Evolutionary conservation across 2,329 filamentous ascomycete species (phyloP), one percentile per base, ranked within the genome.

Genomic region (Colletotrichum sp.): DNA sequence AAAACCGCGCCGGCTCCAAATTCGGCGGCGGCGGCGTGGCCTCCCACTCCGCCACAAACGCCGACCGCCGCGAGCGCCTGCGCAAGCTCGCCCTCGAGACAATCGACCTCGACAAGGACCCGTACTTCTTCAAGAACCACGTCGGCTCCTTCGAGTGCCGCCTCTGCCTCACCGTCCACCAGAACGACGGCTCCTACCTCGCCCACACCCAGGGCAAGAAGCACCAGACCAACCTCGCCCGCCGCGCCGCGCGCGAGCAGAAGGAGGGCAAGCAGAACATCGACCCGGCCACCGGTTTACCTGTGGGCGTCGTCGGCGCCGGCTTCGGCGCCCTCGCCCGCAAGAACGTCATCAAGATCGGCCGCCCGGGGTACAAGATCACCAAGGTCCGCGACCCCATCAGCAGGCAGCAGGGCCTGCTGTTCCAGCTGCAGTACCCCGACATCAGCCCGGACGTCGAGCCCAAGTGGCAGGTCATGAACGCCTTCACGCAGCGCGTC

Each of bases 41-140:
- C 85, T 98, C 96, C 8, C 93, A 95, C 83, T 96, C 94, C 81
- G 95, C 96, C 75, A 98, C 96, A 78, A 99, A 99, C 86, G 96
- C 97, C 79, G 97, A 99, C 91, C 95, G 97, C 76, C 95, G 97
- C 84, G 97, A 99, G 86, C 96, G 97, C 78, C 94, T 99, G 52
- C 96, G 96, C 85, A 98, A 98, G 89, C 96, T 99, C 83, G 97
- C 97, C 75, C 95, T 99, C 83, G 97, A 99, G 88, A 98, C 96
- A 72, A 99, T 99, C 90, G 96, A 99, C 88, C 95, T 99, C 78
- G 97, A 99, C 88, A 99, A 98, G 88, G 97, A 99, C 88, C 97
- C 97, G 0, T 99, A 99, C 91, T 98, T 99, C 90, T 99, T 99
- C 93, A 98, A 98, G 86, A 99, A 99, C 89, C 96, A 99, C 86